Evolutionary conservation across 192 early-diverging fungal genomes (phyloP), one percentile per base, ranked within the genome.

Genomic region (Coemansia sp.): DNA sequence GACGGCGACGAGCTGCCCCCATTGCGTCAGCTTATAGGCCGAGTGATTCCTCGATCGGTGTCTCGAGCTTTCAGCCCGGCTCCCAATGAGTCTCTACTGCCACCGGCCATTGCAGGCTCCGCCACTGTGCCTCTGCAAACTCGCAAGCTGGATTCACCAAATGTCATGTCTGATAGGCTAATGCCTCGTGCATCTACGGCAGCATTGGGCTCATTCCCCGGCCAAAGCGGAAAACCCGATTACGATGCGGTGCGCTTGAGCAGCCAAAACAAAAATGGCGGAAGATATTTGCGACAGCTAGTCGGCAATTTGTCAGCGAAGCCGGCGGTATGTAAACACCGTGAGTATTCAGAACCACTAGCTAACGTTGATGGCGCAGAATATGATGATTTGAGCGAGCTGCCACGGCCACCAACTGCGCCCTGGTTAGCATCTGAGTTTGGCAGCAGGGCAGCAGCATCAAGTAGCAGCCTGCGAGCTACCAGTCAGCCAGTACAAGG

Each of bases 1-100:
- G 68, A 70, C 16, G 62, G 61, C 41, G 68, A 65, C n/a, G 59
- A 49, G 3, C 6, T 74, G 18, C 65, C 65, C 3, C 71, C 64
- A 10, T 28, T 74, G 13, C 51, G 71, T 15, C 45, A 74, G 37
- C 52, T 74, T 7, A 54, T 75, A 1, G 66, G 42, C 14, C 65
- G 59, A 0, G 66, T 75, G 8, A 31, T 75, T 16, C 72, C 72
- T 1, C 16, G 72, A 6, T 61, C 70, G 0, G 31, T 65, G 44
- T 72, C 70, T 5, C 41, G 70, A 11, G 53, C 56, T 0, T 60
- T 74, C 19, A 50, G 35, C n/a, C 68, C 54, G 11, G 26, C 39
- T 1, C 39, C 38, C 16, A 16, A 51, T 8, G 16, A 6, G 1
- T 15, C 23, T 5, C 18, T n/a, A 7, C 7, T 33, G 42, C 54